A percentile compares a stretch with the other conserved stretches of the same genome.
Evolutionary conservation across 2,329 filamentous ascomycete genomes (phyloP).

Genomic region (Trichoderma brevicompactum): DNA sequence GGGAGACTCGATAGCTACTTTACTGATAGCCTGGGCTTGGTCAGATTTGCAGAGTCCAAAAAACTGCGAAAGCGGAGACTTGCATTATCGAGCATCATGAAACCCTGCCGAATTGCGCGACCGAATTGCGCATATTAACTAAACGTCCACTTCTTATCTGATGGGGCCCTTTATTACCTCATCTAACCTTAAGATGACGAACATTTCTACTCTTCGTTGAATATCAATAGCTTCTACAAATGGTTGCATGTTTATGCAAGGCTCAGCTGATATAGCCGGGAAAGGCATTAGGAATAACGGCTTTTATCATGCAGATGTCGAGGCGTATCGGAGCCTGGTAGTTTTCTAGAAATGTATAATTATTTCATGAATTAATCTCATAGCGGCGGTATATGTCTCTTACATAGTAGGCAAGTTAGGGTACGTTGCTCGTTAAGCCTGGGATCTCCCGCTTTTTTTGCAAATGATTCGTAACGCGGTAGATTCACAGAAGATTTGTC

Average conservation of each 20-base stretch:
- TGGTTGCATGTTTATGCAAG: neutral
- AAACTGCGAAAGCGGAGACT: conserved; percentile 14
- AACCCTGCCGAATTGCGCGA: neutral
- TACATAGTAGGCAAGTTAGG: too few relatives aligned
- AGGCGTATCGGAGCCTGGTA: too few relatives aligned
- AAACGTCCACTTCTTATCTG: neutral
- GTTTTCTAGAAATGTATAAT: too few relatives aligned
- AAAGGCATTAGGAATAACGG: neutral
- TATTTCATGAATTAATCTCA: too few relatives aligned
- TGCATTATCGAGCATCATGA: neutral
- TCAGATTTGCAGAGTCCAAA: neutral
- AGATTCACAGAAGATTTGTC: too few relatives aligned
- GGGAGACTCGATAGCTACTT: neutral
- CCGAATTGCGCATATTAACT: neutral
- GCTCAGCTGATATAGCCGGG: conserved; percentile 6
- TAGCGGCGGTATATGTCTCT: too few relatives aligned
- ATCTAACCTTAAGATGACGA: conserved; percentile 4
- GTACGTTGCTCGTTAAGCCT: too few relatives aligned
- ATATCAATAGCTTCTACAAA: neutral
- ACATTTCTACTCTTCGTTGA: neutral
- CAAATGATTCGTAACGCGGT: too few relatives aligned
- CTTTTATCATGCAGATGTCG: too few relatives aligned
- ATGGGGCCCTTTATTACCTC: conserved; percentile 6
- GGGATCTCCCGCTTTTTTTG: too few relatives aligned
- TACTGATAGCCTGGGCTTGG: neutral